These are phyloP conservation scores for Capronia coronata DNA, from an alignment of 2,329 filamentous ascomycete genomes.

Conservation along the genomic window DNA sequence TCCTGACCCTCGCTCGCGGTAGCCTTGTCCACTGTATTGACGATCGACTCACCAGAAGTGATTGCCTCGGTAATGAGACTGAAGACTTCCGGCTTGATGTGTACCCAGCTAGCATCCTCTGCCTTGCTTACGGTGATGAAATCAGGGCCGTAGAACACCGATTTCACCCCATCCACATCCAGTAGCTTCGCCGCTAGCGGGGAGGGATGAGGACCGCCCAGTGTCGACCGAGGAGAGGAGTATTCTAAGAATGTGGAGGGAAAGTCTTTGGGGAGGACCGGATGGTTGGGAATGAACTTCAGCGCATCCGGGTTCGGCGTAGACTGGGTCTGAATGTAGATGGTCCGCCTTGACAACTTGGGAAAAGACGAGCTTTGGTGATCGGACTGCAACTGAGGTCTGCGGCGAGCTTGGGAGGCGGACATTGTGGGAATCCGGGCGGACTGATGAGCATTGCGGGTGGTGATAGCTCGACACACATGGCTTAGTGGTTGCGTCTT, in stretches of 20 bases:
- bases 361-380: slow-evolving; percentile 35
- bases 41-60: slow-evolving; percentile 73
- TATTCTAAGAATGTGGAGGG: slow-evolving; percentile 83
- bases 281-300: slow-evolving; percentile 91
- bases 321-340: slow-evolving; percentile 95
- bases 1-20: slow-evolving; percentile 45
- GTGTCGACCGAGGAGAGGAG: slow-evolving; percentile 76
- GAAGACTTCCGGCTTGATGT: slow-evolving; percentile 93
- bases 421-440: slow-evolving; percentile 43
- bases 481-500: slow-evolving; percentile 2
- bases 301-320: slow-evolving; percentile 92
- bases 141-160: slow-evolving; percentile 88
- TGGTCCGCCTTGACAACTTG: slow-evolving; percentile 55
- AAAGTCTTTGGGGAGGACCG: slow-evolving; percentile 69
- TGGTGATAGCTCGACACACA: slow-evolving; percentile 6
- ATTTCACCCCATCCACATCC: slow-evolving; percentile 89
- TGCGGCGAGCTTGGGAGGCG: slow-evolving; percentile 41
- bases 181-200: slow-evolving; percentile 84
- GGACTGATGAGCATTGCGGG: slow-evolving; percentile 33
- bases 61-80: slow-evolving; percentile 89
- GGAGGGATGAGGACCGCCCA: slow-evolving; percentile 82
- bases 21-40: slow-evolving; percentile 62
- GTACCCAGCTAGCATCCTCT: slow-evolving; percentile 80
- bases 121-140: slow-evolving; percentile 97
- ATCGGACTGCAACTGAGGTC: slow-evolving; percentile 41